Conservation (phyloP, 1,284 basidiomycete genomes). For the Malassezia cuniculi region DNA sequence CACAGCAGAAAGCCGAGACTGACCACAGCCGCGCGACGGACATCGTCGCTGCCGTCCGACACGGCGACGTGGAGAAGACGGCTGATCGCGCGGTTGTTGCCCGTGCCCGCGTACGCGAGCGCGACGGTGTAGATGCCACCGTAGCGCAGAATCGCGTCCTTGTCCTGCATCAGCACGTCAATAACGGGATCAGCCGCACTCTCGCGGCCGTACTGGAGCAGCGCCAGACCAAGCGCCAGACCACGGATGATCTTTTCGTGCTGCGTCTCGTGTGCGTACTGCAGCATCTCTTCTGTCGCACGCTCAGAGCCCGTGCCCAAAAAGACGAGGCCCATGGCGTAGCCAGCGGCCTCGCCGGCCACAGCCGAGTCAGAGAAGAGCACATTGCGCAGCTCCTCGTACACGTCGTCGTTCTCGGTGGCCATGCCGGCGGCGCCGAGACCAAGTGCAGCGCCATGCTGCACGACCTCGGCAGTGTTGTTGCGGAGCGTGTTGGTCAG, state of each 20-base stretch:
- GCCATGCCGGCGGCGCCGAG: conserved; percentile 45
- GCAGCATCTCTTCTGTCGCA: conserved; percentile 45
- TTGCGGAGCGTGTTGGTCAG: conserved; percentile 41
- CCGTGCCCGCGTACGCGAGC: conserved; percentile 44
- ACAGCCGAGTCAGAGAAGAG: conserved; percentile 43
- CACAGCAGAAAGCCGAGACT: conserved; percentile 42
- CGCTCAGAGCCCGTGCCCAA: conserved; percentile 38
- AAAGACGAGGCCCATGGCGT: conserved; percentile 45
- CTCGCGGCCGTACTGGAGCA: conserved; percentile 43
- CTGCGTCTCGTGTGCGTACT: conserved; percentile 45
- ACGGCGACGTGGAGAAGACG: conserved; percentile 42
- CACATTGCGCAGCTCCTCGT: conserved; percentile 41
- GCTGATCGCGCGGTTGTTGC: conserved; percentile 42
- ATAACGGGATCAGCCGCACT: conserved; percentile 39
- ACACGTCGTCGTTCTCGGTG: conserved; percentile 42
- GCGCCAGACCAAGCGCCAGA: conserved; percentile 42
- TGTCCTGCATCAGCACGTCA: conserved; percentile 38
- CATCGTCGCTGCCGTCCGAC: conserved; percentile 43
- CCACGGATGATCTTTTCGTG: conserved; percentile 46
- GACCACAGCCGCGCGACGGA: conserved; percentile 42
- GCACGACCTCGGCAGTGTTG: conserved; percentile 41
- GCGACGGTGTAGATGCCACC: conserved; percentile 44
- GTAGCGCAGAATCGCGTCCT: conserved; percentile 43
- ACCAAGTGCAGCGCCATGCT: conserved; percentile 44
- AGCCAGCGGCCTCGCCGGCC: conserved; percentile 43